These are phyloP conservation scores for Plasmopara muralis DNA, from an alignment of 352 stramenopile species.

Conservation along the genomic window DNA sequence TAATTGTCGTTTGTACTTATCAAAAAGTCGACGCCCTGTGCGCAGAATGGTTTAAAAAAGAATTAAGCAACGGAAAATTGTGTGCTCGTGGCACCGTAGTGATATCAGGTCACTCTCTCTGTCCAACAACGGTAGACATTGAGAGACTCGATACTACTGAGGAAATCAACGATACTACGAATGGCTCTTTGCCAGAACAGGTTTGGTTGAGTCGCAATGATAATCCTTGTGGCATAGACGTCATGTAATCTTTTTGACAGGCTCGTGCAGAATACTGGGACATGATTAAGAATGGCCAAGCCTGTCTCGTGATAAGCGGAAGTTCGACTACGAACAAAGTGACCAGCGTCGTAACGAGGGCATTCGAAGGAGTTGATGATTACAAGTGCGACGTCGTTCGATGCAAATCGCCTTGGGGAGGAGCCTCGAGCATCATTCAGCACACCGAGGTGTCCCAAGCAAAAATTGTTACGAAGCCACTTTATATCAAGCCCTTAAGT, in stretches of 20 bases:
- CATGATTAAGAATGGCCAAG: slow-evolving; percentile 33
- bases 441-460: slow-evolving; percentile 38
- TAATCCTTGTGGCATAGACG: slow-evolving; percentile 1
- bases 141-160: background rate
- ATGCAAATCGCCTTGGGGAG: slow-evolving; percentile 37
- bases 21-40: background rate
- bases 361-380: slow-evolving; percentile 26
- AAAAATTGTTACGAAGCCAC: slow-evolving; percentile 29
- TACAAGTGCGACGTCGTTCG: slow-evolving; percentile 58
- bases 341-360: slow-evolving; percentile 32
- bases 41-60: slow-evolving; percentile 66
- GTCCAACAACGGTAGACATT: background rate
- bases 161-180: slow-evolving; percentile 14
- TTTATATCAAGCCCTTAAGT: slow-evolving; percentile 10
- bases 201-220: slow-evolving; percentile 10
- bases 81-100: slow-evolving; percentile 63
- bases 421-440: slow-evolving; percentile 26
- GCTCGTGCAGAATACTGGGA: slow-evolving; percentile 30
- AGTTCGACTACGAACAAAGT: slow-evolving; percentile 22
- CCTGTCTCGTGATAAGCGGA: slow-evolving; percentile 32
- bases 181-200: slow-evolving; percentile 16
- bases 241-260: slow-evolving; percentile 10
- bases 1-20: too few relatives aligned
- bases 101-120: slow-evolving; percentile 41
- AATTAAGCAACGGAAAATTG: slow-evolving; percentile 76